Evolutionary conservation across 2,329 filamentous ascomycete genomes (phyloP).

Genomic region (Leptographium procerum): DNA sequence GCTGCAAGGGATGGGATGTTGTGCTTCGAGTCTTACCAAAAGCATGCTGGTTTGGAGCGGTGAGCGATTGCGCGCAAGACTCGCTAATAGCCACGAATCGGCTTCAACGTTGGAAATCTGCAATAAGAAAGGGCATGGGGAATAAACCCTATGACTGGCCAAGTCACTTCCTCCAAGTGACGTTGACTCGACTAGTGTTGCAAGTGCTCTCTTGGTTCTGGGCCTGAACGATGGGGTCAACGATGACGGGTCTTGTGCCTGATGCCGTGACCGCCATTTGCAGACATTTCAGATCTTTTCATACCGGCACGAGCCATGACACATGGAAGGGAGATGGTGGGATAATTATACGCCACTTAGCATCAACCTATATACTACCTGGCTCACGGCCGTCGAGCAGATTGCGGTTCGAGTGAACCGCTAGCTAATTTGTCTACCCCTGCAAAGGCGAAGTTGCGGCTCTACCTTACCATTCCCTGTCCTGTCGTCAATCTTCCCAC

Average conservation of each 20-base stretch:
- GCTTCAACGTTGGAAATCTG: neutral
- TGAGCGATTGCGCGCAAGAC: neutral
- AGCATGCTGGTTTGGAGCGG: neutral
- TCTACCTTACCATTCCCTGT: no score
- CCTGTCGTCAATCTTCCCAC: no score
- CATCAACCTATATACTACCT: no score
- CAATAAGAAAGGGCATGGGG: neutral
- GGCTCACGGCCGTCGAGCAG: no score
- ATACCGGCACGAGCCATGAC: neutral
- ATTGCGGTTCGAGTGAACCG: no score
- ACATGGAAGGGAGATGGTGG: neutral
- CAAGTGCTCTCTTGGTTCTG: neutral
- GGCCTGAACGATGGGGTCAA: neutral
- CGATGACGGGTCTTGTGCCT: neutral
- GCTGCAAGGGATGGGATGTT: neutral
- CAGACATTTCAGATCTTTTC: neutral
- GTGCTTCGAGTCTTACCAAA: neutral
- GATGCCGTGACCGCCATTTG: neutral
- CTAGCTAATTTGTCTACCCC: no score
- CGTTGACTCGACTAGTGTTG: neutral
- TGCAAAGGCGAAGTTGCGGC: no score
- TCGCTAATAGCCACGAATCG: neutral
- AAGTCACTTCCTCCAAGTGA: neutral
- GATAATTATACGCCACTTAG: no score
- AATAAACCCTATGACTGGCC: neutral